Conservation (phyloP, 2,329 filamentous ascomycete species). For the Paradendryphiella salina region DNA sequence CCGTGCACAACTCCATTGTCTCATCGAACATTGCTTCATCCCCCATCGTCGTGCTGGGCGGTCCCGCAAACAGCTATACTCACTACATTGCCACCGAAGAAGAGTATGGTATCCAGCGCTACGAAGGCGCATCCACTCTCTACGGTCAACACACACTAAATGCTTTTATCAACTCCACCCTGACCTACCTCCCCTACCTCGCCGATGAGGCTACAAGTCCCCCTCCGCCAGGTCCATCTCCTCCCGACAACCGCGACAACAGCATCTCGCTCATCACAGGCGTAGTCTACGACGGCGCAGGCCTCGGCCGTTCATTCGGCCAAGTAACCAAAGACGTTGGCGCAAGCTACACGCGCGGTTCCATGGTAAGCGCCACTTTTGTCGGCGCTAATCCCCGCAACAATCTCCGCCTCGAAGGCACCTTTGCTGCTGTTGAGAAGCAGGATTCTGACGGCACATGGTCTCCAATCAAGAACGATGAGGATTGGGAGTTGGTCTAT, state of each 20-base stretch:
- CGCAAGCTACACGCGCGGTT: conserved; percentile 62
- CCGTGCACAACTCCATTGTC: conserved; percentile 35
- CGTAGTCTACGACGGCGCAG: conserved; percentile 73
- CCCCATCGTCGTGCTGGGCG: conserved; percentile 76
- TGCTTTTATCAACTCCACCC: conserved; percentile 84
- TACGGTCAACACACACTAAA: conserved; percentile 81
- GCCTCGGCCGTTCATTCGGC: conserved; percentile 71
- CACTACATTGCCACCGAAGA: conserved; percentile 80
- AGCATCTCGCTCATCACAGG: conserved; percentile 79
- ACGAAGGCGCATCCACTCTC: conserved; percentile 92
- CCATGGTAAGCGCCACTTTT: conserved; percentile 68
- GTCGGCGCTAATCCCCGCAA: conserved; percentile 89
- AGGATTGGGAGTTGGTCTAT: conserved; percentile 82
- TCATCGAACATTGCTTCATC: conserved; percentile 28
- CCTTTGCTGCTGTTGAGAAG: conserved; percentile 76
- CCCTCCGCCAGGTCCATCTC: conserved; percentile 60
- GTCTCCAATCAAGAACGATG: conserved; percentile 70
- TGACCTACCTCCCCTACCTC: conserved; percentile 71
- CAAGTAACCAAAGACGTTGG: conserved; percentile 61
- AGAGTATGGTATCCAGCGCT: conserved; percentile 82
- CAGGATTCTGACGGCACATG: conserved; percentile 59
- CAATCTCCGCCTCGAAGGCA: conserved; percentile 76
- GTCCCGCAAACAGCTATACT: conserved; percentile 87
- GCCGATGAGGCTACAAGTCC: conserved; percentile 42
- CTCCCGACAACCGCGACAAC: conserved; percentile 76